phyloP scores from a whole-genome alignment of 2,329 filamentous ascomycete genomes.

The Diplodia seriata region DNA sequence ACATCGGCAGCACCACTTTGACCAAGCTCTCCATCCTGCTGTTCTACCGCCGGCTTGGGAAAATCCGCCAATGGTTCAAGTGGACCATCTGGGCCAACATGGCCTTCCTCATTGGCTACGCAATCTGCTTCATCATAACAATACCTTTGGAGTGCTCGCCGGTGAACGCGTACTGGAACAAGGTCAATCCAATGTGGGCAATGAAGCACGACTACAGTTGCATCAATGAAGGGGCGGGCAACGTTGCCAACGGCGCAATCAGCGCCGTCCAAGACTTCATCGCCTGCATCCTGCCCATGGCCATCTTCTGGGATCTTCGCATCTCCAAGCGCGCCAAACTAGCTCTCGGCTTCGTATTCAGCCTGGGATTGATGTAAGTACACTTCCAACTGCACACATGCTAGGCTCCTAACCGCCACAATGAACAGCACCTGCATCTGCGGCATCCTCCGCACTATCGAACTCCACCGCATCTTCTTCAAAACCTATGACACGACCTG shows the following conservation, averaged over 20 bases:
- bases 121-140: conserved; percentile 46
- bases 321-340: conserved; percentile 54
- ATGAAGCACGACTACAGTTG: conserved; percentile 44
- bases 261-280: conserved; percentile 52
- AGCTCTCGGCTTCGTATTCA: conserved; percentile 54
- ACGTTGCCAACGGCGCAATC: conserved; percentile 49
- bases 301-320: conserved; percentile 54
- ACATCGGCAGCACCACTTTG: conserved; percentile 40
- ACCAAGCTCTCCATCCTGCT: conserved; percentile 46
- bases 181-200: conserved; percentile 46
- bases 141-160: conserved; percentile 50
- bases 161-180: conserved; percentile 50
- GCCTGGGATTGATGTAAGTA: conserved; percentile 51
- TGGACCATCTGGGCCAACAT: conserved; percentile 50
- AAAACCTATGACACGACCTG: conserved; percentile 51
- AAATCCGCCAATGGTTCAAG: conserved; percentile 46
- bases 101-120: conserved; percentile 48
- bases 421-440: conserved; percentile 39
- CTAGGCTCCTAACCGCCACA: neutral
- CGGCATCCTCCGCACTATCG: conserved; percentile 49
- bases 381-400: neutral
- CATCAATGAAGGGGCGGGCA: conserved; percentile 47
- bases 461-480: conserved; percentile 44
- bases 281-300: conserved; percentile 51
- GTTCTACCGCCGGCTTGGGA: conserved; percentile 52